These are phyloP conservation scores for Fusarium sp. DNA, from an alignment of 2,329 filamentous ascomycete species.

Conservation along the genomic window DNA sequence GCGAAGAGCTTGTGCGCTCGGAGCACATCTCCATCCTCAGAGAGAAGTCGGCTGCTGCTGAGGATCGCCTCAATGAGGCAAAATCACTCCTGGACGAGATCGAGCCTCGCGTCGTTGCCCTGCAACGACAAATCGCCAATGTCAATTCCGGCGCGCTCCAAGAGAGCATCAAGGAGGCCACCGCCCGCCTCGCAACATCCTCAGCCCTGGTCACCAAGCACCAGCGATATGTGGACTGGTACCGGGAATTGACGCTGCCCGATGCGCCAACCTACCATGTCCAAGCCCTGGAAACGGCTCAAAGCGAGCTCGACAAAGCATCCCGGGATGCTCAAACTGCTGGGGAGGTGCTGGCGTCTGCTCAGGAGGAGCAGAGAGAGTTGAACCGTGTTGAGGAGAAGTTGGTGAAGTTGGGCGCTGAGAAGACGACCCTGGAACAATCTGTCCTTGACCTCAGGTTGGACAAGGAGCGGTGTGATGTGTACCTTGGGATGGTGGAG, in stretches of 20 bases:
- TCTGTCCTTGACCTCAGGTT: background rate
- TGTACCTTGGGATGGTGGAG: background rate
- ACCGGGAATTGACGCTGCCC: background rate
- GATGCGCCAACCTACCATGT: background rate
- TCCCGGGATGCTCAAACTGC: background rate
- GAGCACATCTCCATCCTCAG: background rate
- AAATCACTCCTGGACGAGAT: background rate
- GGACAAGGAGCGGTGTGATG: background rate
- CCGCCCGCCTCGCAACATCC: background rate
- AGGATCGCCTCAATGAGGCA: background rate
- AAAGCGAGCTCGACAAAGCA: background rate
- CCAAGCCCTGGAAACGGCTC: background rate
- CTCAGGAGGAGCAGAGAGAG: background rate
- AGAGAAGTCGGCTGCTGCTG: background rate
- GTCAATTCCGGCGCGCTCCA: background rate
- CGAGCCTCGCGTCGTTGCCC: background rate
- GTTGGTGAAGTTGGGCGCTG: background rate
- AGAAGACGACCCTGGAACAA: background rate
- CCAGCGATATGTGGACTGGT: background rate
- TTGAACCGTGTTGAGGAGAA: background rate
- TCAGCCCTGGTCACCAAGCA: background rate
- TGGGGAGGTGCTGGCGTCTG: background rate
- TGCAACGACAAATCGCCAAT: background rate
- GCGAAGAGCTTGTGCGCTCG: background rate
- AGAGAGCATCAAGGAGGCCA: background rate